Percentiles rank a stretch among this genome's conserved stretches.
phyloP scores from a whole-genome alignment of 441 rosid species.

The Jatropha podagrica region DNA sequence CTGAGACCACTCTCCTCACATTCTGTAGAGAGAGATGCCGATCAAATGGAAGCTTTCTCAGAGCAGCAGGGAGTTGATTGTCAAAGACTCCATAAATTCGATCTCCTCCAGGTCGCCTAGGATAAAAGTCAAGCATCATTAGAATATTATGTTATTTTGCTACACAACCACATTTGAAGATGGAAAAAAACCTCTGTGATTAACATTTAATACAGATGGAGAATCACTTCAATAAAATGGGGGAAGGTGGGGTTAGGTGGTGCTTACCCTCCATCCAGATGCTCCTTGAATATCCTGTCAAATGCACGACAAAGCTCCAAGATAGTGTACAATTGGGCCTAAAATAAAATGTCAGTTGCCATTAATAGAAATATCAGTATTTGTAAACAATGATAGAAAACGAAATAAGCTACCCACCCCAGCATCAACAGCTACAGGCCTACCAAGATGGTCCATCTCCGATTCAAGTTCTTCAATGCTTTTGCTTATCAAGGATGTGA shows the following conservation, averaged over 20 bases:
- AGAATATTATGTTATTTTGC: constrained; percentile 1
- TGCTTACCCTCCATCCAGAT: constrained; percentile 91
- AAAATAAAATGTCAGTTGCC: constrained; percentile 17
- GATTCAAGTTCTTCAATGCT: constrained; percentile 90
- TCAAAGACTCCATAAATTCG: constrained; percentile 93
- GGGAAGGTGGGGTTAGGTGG: no score
- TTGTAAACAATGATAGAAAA: background rate
- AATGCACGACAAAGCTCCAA: constrained; percentile 94
- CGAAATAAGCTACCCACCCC: constrained; percentile 57
- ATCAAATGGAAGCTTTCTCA: constrained; percentile 89
- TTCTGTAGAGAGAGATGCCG: constrained; percentile 85
- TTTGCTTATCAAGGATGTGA: constrained; percentile 86
- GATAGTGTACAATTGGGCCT: constrained; percentile 88
- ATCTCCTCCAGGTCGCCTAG: constrained; percentile 97
- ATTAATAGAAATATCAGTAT: background rate
- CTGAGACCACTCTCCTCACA: constrained; percentile 79
- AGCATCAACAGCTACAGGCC: constrained; percentile 90
- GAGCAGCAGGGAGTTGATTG: constrained; percentile 91
- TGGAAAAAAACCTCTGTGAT: background rate
- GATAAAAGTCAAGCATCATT: constrained; percentile 14
- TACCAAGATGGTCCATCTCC: constrained; percentile 88
- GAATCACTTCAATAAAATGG: background rate
- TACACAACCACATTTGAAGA: background rate
- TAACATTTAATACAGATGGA: background rate
- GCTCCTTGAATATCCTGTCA: constrained; percentile 87